A percentile compares a stretch with the other conserved stretches of the same genome.
Conservation (phyloP, 345 rosid species). For the Eutrema heterophyllum region DNA sequence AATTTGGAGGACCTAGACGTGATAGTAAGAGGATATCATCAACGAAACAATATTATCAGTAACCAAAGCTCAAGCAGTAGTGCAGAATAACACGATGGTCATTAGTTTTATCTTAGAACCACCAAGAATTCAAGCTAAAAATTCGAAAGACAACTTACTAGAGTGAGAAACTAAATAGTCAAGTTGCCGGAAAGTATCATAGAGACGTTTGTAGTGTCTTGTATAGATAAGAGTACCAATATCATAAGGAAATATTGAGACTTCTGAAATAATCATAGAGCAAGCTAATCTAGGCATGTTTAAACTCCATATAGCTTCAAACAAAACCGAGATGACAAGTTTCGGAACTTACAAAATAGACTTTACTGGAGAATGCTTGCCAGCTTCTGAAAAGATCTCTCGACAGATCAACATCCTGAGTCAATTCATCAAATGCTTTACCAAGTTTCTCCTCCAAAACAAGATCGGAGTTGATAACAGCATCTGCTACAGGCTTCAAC, state of each 20-base stretch:
- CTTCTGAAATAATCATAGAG: neutral
- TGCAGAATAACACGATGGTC: neutral
- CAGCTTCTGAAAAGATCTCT: constrained; percentile 63
- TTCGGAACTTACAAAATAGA: constrained; percentile 63
- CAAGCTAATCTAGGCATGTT: neutral
- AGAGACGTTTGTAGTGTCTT: neutral
- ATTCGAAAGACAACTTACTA: neutral
- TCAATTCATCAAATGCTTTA: constrained; percentile 56
- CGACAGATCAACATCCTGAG: constrained; percentile 61
- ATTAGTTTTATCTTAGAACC: neutral
- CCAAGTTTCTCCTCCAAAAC: constrained; percentile 54
- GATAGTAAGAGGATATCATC: constrained; percentile 16
- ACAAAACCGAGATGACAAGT: neutral
- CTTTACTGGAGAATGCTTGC: constrained; percentile 76
- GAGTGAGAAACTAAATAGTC: neutral
- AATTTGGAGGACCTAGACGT: constrained; percentile 63
- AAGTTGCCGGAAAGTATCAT: neutral
- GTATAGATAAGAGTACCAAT: neutral
- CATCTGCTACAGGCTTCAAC: constrained; percentile 69
- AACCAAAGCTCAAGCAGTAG: neutral
- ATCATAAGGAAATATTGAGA: neutral
- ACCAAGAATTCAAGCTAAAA: neutral
- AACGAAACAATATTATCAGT: neutral
- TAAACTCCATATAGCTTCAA: neutral
- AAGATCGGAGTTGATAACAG: constrained; percentile 50